phyloP scores from a whole-genome alignment of 2,329 filamentous ascomycete species.

The Cytospora piceicola region DNA sequence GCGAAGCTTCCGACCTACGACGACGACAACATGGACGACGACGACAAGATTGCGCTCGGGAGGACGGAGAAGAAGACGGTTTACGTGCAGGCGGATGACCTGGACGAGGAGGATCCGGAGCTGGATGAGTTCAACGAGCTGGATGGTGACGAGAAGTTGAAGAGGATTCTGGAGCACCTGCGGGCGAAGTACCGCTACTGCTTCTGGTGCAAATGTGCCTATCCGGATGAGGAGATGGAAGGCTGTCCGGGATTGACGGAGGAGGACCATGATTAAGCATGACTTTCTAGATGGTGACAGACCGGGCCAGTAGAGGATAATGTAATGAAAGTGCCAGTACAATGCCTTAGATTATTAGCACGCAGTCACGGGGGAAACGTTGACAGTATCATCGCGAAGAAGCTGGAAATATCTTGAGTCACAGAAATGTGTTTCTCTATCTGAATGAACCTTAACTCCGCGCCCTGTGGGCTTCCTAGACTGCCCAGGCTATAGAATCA shows the following conservation, averaged over 20 bases:
- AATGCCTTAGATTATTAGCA: background rate
- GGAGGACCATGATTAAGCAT: slow-evolving; percentile 69
- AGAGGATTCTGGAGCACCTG: slow-evolving; percentile 68
- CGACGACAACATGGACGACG: slow-evolving; percentile 67
- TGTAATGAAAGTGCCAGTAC: background rate
- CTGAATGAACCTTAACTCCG: background rate
- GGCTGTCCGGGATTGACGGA: slow-evolving; percentile 88
- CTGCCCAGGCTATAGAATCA: slow-evolving; percentile 11
- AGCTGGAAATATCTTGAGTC: background rate
- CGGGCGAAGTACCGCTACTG: slow-evolving; percentile 79
- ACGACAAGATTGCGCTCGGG: slow-evolving; percentile 72
- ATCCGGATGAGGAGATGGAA: slow-evolving; percentile 75
- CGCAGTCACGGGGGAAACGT: background rate
- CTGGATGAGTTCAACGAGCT: slow-evolving; percentile 78
- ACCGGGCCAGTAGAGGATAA: background rate
- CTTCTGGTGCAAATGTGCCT: slow-evolving; percentile 93
- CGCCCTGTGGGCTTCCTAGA: slow-evolving; percentile 1
- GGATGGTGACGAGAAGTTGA: slow-evolving; percentile 67
- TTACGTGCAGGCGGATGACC: slow-evolving; percentile 66
- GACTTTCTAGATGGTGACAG: background rate
- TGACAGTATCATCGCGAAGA: background rate
- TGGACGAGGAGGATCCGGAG: slow-evolving; percentile 80
- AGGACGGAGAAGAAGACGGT: slow-evolving; percentile 50
- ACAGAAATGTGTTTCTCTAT: slow-evolving; percentile 1
- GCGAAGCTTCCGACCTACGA: slow-evolving; percentile 65